These are phyloP conservation scores for Babesia ovis DNA, from an alignment of 169 alveolate species.

Conservation along the genomic window DNA sequence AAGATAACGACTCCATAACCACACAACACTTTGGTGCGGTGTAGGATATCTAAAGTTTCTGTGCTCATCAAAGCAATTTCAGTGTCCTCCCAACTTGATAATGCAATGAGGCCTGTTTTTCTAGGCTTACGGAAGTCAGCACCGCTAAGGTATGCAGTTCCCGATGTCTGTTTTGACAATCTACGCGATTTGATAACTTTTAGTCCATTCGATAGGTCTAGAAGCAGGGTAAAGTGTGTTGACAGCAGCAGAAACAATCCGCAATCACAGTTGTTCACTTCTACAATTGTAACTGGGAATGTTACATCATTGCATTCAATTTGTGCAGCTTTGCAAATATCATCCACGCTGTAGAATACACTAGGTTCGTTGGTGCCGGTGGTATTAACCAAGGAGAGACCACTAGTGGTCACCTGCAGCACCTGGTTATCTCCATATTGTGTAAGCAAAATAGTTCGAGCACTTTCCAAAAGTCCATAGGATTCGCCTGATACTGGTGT, in stretches of 20 bases:
- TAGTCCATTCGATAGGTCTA: constrained; percentile 11
- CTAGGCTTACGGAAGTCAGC: background rate
- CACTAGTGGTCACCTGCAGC: constrained; percentile 45
- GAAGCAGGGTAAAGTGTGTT: constrained; percentile 8
- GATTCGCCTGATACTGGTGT: background rate
- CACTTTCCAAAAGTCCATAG: background rate
- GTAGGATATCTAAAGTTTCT: constrained; percentile 9
- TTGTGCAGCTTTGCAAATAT: background rate
- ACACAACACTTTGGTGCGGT: constrained; percentile 1
- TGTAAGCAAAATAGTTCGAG: constrained; percentile 25
- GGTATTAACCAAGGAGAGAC: background rate
- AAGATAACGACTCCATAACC: constrained; percentile 25
- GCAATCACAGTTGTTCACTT: constrained; percentile 10
- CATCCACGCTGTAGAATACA: background rate
- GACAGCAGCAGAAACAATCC: constrained; percentile 35
- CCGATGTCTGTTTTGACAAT: constrained; percentile 22
- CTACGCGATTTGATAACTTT: background rate
- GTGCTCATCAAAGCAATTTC: constrained; percentile 1
- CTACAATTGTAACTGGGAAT: background rate
- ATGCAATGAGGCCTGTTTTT: constrained; percentile 33
- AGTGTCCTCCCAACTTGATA: constrained; percentile 49
- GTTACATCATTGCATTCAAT: background rate
- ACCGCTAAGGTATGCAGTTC: constrained; percentile 37
- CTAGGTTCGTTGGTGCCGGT: background rate
- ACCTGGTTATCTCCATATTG: background rate